Conservation (phyloP, 768 basidiomycete genomes). For the Boletellus sp. region DNA sequence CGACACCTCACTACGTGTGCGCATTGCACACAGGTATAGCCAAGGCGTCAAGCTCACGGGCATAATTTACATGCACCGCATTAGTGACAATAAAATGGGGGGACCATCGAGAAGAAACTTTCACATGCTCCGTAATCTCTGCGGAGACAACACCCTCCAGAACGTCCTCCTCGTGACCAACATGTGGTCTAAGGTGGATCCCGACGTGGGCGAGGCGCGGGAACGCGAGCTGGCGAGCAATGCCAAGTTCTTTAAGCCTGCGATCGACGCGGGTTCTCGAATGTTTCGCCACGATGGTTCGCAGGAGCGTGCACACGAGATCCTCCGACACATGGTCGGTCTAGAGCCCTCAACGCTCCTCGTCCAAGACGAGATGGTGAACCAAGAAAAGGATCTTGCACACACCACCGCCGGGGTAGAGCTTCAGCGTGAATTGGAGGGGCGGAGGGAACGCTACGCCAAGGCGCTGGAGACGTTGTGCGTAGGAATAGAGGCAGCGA, state of each 20-base stretch:
- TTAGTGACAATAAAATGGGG: constrained; percentile 46
- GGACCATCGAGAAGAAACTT: constrained; percentile 50
- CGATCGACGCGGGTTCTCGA: constrained; percentile 43
- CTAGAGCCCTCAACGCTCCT: constrained; percentile 41
- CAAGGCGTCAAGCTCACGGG: constrained; percentile 32
- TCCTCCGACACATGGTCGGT: constrained; percentile 41
- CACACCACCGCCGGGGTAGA: constrained; percentile 52
- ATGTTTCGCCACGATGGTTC: constrained; percentile 43
- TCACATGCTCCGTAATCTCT: constrained; percentile 48
- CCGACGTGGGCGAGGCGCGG: constrained; percentile 34
- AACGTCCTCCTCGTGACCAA: constrained; percentile 52
- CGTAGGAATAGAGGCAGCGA: constrained; percentile 44
- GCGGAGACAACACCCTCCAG: constrained; percentile 43
- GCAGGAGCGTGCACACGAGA: constrained; percentile 39
- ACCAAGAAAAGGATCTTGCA: constrained; percentile 42
- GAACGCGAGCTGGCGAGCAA: constrained; percentile 42
- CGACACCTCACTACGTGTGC: too few species aligned
- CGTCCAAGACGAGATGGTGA: constrained; percentile 56
- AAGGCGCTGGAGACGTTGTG: constrained; percentile 44
- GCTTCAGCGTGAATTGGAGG: constrained; percentile 46
- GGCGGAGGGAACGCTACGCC: constrained; percentile 41
- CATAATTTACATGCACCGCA: constrained; percentile 52
- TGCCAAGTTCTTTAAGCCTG: constrained; percentile 49
- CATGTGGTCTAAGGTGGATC: constrained; percentile 46
- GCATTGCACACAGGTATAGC: constrained; percentile 21